Percentiles rank a stretch among this genome's conserved stretches.
Conservation (phyloP, 108 stramenopile species). For the Stephanodiscus triporus region DNA sequence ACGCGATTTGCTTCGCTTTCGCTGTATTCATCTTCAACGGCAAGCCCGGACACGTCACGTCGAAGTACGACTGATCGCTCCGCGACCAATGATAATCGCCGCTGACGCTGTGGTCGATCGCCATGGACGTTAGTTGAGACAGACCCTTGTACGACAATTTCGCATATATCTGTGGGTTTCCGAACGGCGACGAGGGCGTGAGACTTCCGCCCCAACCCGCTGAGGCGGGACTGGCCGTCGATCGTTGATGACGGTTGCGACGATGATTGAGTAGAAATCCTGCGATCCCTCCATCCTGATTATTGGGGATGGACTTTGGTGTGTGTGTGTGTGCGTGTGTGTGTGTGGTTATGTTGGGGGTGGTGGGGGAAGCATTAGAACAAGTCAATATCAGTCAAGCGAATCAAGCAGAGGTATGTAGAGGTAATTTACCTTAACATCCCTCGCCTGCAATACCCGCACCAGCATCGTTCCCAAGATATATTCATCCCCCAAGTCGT, state of each 20-base stretch:
- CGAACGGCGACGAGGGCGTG: slow-evolving; percentile 11
- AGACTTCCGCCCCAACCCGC: slow-evolving; percentile 24
- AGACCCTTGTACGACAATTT: slow-evolving; percentile 60
- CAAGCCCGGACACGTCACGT: slow-evolving; percentile 64
- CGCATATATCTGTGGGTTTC: slow-evolving; percentile 54
- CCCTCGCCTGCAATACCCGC: slow-evolving; percentile 78
- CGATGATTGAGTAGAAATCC: slow-evolving; percentile 39
- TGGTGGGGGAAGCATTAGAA: background rate
- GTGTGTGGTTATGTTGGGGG: background rate
- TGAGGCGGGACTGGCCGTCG: slow-evolving; percentile 33
- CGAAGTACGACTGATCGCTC: slow-evolving; percentile 79
- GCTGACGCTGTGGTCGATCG: slow-evolving; percentile 48
- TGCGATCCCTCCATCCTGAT: slow-evolving; percentile 26
- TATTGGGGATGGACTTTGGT: slow-evolving; percentile 18
- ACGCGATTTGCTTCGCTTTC: slow-evolving; percentile 11
- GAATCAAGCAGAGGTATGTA: background rate
- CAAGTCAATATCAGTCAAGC: background rate
- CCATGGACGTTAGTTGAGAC: slow-evolving; percentile 67
- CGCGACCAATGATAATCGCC: slow-evolving; percentile 67
- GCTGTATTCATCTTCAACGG: slow-evolving; percentile 9
- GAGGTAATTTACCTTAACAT: slow-evolving; percentile 51
- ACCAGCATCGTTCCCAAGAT: slow-evolving; percentile 84
- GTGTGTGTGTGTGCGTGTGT: background rate
- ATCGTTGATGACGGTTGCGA: slow-evolving; percentile 35
- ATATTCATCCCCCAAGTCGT: slow-evolving; percentile 50